Evolutionary conservation across 192 early-diverging fungal species (phyloP).

Genomic region (Backusella parvicylindrica): DNA sequence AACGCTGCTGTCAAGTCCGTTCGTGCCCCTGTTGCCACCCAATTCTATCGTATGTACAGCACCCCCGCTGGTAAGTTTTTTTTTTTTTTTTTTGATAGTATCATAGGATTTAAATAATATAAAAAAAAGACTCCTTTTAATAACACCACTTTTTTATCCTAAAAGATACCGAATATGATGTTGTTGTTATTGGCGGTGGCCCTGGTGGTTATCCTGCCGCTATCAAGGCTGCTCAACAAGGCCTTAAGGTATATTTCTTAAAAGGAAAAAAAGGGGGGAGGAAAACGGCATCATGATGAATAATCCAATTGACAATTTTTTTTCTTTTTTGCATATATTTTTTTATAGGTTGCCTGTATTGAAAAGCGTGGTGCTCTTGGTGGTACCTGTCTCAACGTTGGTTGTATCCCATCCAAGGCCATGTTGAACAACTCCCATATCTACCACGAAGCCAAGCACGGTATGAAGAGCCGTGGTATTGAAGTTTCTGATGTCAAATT

Average conservation of each 20-base stretch:
- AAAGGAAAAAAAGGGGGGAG: neutral
- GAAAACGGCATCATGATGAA: neutral
- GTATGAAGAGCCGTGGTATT: conserved; percentile 91
- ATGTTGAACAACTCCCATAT: conserved; percentile 98
- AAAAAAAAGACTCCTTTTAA: neutral
- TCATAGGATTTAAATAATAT: neutral
- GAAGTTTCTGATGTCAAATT: conserved; percentile 80
- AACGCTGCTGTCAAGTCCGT: conserved; percentile 25
- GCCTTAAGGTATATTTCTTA: conserved; percentile 75
- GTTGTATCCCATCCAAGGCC: conserved; percentile 99
- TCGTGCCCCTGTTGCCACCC: conserved; percentile 23
- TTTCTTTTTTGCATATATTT: neutral
- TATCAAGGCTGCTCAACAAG: conserved; percentile 97
- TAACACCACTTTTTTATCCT: too few species aligned
- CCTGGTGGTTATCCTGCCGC: conserved; percentile 99
- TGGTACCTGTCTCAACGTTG: conserved; percentile 98
- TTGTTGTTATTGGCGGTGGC: conserved; percentile 90
- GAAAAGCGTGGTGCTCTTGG: conserved; percentile 95
- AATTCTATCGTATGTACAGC: conserved; percentile 38
- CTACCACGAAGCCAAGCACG: conserved; percentile 90
- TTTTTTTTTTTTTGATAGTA: neutral
- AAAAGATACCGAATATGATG: conserved; percentile 62
- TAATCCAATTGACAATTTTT: neutral
- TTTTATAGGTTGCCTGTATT: conserved; percentile 83
- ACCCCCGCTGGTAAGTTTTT: conserved; percentile 28